Evolutionary conservation across 2,329 filamentous ascomycete genomes (phyloP).

Genomic region (Beauveria bassiana): DNA sequence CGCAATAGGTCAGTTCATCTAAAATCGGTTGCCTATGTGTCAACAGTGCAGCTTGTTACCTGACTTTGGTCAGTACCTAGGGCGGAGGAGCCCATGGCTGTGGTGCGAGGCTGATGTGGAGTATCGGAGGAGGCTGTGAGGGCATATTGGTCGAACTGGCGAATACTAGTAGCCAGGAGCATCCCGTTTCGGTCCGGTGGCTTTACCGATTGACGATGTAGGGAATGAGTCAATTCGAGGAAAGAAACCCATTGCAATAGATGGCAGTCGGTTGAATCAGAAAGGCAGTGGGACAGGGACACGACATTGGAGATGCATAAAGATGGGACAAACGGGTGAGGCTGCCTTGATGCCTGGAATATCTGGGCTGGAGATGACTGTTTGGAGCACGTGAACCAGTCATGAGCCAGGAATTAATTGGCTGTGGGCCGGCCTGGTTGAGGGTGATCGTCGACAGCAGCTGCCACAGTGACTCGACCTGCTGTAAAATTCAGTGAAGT

Average conservation of each 20-base stretch:
- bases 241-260: not conserved
- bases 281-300: not conserved
- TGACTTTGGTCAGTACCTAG: too few species aligned
- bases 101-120: slow-evolving; percentile 2
- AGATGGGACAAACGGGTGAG: not conserved
- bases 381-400: not conserved
- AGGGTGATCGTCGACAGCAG: not conserved
- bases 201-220: not conserved
- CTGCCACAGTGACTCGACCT: not conserved
- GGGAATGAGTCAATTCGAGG: not conserved
- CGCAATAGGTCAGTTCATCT: not conserved
- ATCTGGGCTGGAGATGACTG: not conserved
- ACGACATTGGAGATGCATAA: not conserved
- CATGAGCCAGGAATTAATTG: too few species aligned
- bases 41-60: not conserved
- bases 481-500: not conserved
- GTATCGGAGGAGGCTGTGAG: not conserved
- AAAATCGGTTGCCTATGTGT: not conserved
- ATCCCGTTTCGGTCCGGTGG: not conserved
- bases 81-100: not conserved
- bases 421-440: too few species aligned
- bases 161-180: not conserved
- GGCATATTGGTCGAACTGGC: not conserved
- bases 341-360: not conserved
- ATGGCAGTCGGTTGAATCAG: not conserved